These are phyloP conservation scores for Trichoderma simmonsii DNA, from an alignment of 2,329 filamentous ascomycete species.

Conservation along the genomic window DNA sequence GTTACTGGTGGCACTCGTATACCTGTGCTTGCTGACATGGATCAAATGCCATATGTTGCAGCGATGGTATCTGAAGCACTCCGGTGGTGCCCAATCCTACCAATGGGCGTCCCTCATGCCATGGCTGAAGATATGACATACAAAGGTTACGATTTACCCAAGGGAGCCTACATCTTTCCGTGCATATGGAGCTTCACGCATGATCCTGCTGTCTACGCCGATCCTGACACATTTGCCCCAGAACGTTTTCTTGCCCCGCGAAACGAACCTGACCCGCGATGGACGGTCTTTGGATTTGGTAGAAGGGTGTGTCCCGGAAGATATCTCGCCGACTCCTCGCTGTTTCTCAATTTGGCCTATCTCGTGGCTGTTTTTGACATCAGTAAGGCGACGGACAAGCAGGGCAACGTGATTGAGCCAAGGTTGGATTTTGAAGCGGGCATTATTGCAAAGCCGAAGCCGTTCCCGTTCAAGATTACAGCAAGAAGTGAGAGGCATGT, in stretches of 20 bases:
- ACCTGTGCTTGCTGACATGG: constrained; percentile 20
- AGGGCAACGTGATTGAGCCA: constrained; percentile 36
- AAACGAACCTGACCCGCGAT: constrained; percentile 1
- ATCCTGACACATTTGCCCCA: not conserved
- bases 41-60: constrained; percentile 26
- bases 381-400: constrained; percentile 23
- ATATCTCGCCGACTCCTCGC: not conserved
- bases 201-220: not conserved
- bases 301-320: constrained; percentile 10
- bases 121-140: constrained; percentile 1
- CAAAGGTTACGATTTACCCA: not conserved
- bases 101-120: not conserved
- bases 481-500: constrained; percentile 17
- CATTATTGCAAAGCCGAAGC: not conserved
- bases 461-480: constrained; percentile 3
- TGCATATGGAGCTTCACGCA: not conserved
- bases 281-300: not conserved
- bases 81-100: constrained; percentile 19
- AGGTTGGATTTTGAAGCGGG: constrained; percentile 10
- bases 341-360: not conserved
- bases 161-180: not conserved
- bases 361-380: constrained; percentile 3
- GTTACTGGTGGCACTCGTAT: constrained; percentile 24
- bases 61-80: constrained; percentile 26
- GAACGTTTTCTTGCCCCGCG: constrained; percentile 12